Percentiles rank a stretch among this genome's conserved stretches.
Conservation (phyloP, 306 rosid species). For the Leucaena leucocephala region DNA sequence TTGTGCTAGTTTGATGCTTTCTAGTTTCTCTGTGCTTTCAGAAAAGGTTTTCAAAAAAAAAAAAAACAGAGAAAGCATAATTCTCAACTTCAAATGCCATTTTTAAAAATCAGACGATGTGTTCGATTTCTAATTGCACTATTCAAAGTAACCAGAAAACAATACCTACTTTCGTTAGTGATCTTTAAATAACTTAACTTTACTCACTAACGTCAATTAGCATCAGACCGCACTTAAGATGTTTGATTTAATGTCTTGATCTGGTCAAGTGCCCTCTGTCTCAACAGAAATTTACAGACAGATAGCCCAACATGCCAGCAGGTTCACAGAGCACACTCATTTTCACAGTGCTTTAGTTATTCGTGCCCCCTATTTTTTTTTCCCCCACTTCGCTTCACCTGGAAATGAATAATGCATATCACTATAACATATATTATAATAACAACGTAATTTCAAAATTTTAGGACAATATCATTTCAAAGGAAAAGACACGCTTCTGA, state of each 20-base stretch:
- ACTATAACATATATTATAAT: constrained; percentile 1
- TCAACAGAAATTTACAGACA: neutral
- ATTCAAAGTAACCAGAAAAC: neutral
- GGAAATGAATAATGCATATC: constrained; percentile 33
- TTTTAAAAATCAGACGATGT: neutral
- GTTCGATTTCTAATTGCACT: neutral
- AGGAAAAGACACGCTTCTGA: neutral
- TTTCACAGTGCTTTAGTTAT: constrained; percentile 31
- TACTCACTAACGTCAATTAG: neutral
- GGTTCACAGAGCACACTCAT: constrained; percentile 35
- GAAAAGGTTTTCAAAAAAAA: neutral
- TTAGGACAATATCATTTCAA: neutral
- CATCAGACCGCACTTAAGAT: neutral
- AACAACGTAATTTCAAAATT: neutral
- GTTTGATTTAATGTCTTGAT: constrained; percentile 8
- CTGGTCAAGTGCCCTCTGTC: constrained; percentile 26
- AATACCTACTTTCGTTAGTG: neutral
- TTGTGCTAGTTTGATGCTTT: constrained; percentile 25
- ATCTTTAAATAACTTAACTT: neutral
- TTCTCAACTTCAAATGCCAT: neutral
- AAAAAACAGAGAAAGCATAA: neutral
- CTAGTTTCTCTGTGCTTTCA: constrained; percentile 15
- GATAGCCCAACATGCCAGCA: constrained; percentile 44
- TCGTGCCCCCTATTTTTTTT: constrained; percentile 1
- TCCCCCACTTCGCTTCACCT: constrained; percentile 17